These are phyloP conservation scores for Tothia fuscella DNA, from an alignment of 2,329 filamentous ascomycete genomes.

Conservation along the genomic window DNA sequence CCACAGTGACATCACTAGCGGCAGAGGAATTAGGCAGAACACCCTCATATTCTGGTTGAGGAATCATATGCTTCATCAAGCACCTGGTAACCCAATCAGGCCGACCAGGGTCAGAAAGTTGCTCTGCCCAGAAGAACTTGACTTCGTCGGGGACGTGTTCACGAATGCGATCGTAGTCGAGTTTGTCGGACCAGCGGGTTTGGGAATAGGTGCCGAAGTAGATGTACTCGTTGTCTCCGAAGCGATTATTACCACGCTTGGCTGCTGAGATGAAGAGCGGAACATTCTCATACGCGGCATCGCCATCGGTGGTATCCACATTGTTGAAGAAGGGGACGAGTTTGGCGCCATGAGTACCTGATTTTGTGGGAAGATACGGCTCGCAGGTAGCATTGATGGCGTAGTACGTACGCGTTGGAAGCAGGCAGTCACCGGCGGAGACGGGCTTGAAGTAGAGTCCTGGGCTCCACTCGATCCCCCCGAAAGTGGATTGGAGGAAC, in stretches of 20 bases:
- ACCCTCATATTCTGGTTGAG: slow-evolving; percentile 29
- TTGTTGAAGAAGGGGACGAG: slow-evolving; percentile 34
- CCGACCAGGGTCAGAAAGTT: slow-evolving; percentile 23
- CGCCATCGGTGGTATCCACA: slow-evolving; percentile 19
- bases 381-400: slow-evolving; percentile 26
- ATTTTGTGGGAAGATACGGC: slow-evolving; percentile 28
- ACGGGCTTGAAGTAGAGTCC: slow-evolving; percentile 27
- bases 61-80: slow-evolving; percentile 31
- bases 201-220: slow-evolving; percentile 37
- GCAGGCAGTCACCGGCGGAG: slow-evolving; percentile 14
- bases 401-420: slow-evolving; percentile 30
- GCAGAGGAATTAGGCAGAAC: slow-evolving; percentile 15
- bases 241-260: slow-evolving; percentile 7
- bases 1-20: slow-evolving; percentile 9
- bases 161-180: slow-evolving; percentile 30
- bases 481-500: slow-evolving; percentile 23
- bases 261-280: slow-evolving; percentile 29
- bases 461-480: slow-evolving; percentile 28
- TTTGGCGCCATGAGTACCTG: slow-evolving; percentile 34
- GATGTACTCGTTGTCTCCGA: slow-evolving; percentile 19
- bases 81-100: slow-evolving; percentile 31
- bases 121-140: slow-evolving; percentile 28
- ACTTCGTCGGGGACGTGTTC: slow-evolving; percentile 26
- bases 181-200: slow-evolving; percentile 30
- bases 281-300: slow-evolving; percentile 23